Evolutionary conservation across 2,329 filamentous ascomycete genomes (phyloP).

Genomic region (Aspergillus sergii): DNA sequence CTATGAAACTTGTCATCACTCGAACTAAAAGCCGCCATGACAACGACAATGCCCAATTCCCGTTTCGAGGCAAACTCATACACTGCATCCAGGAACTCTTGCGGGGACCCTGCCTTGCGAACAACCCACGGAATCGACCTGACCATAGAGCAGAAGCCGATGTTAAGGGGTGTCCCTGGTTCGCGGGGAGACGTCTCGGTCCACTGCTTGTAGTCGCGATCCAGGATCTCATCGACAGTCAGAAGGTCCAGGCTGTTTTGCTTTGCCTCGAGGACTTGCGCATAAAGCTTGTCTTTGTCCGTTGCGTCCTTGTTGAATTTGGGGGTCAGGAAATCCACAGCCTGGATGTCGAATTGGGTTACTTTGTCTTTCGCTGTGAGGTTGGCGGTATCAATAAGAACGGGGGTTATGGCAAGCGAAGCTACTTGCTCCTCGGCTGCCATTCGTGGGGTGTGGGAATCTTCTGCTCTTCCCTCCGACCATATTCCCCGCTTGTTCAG

Average conservation of each 20-base stretch:
- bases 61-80: constrained; percentile 49
- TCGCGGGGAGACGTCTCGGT: constrained; percentile 38
- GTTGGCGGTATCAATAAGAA: constrained; percentile 50
- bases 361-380: constrained; percentile 49
- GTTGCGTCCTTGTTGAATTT: constrained; percentile 16
- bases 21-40: constrained; percentile 62
- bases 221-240: constrained; percentile 57
- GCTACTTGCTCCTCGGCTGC: constrained; percentile 34
- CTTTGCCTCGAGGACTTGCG: constrained; percentile 57
- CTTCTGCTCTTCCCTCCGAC: constrained; percentile 33
- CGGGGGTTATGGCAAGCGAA: constrained; percentile 43
- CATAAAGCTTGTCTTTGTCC: constrained; percentile 47
- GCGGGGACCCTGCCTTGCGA: constrained; percentile 45
- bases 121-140: constrained; percentile 58
- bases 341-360: constrained; percentile 44
- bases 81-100: constrained; percentile 45
- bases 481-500: constrained; percentile 49
- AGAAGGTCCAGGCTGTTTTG: constrained; percentile 56
- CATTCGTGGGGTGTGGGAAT: constrained; percentile 38
- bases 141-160: constrained; percentile 63
- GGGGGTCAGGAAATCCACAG: background rate
- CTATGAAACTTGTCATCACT: constrained; percentile 48
- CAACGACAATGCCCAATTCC: constrained; percentile 55
- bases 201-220: constrained; percentile 68
- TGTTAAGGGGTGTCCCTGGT: constrained; percentile 38